phyloP scores from a whole-genome alignment of 495 filamentous ascomycete species.

The Aspergillus leporis region DNA sequence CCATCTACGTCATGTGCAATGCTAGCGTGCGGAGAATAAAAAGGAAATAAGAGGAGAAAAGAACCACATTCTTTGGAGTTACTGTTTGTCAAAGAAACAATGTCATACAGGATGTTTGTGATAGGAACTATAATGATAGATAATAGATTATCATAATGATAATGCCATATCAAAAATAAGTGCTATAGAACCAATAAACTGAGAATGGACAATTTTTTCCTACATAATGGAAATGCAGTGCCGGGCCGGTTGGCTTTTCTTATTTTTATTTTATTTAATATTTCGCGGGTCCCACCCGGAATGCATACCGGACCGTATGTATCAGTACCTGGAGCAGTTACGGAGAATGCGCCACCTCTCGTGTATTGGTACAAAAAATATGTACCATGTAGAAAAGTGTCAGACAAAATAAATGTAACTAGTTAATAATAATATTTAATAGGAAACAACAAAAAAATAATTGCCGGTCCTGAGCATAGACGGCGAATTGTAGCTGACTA shows the following conservation, averaged over 20 bases:
- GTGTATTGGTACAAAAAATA: background rate
- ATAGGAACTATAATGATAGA: background rate
- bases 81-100: background rate
- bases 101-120: background rate
- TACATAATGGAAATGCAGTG: background rate
- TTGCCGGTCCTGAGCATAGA: background rate
- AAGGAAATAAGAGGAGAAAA: background rate
- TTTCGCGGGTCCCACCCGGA: slow-evolving; percentile 15
- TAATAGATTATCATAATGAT: background rate
- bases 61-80: background rate
- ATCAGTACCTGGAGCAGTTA: background rate
- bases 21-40: background rate
- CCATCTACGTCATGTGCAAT: background rate
- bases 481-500: slow-evolving; percentile 1
- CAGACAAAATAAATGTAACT: background rate
- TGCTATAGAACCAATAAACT: background rate
- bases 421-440: background rate
- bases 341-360: background rate
- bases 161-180: background rate
- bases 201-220: background rate
- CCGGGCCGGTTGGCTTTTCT: slow-evolving; percentile 18
- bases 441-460: background rate
- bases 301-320: slow-evolving; percentile 5
- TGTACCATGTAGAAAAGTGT: background rate
- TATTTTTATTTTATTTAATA: too few relatives aligned